Evolutionary conservation across 805 yeast species (phyloP).

Genomic region (Cyberlindnera saturnus): DNA sequence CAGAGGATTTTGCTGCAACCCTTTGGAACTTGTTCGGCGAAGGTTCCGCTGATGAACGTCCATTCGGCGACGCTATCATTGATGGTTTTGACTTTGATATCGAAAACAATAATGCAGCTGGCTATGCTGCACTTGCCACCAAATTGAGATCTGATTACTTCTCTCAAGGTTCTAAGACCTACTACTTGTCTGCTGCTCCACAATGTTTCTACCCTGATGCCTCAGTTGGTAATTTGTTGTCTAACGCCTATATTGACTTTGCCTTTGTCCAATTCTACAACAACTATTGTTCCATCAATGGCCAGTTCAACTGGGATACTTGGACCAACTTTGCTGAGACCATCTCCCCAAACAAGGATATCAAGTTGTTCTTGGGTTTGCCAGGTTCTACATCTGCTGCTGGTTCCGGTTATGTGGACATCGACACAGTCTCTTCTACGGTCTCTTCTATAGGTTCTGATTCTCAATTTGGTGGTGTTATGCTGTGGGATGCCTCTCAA

Average conservation of each 20-base stretch:
- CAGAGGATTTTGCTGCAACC: conserved; percentile 51
- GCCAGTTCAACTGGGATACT: conserved; percentile 59
- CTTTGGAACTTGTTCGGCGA: conserved; percentile 61
- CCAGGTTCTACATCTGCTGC: conserved; percentile 61
- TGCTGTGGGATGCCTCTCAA: conserved; percentile 90
- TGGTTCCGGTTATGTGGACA: conserved; percentile 52
- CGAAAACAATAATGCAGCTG: conserved; percentile 56
- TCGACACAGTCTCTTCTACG: conserved; percentile 32
- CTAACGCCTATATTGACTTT: conserved; percentile 62
- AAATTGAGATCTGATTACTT: conserved; percentile 43
- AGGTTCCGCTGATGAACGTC: conserved; percentile 50
- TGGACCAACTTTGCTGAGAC: conserved; percentile 63
- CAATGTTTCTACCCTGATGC: conserved; percentile 89
- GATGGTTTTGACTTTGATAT: conserved; percentile 95
- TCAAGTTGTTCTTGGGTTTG: conserved; percentile 68
- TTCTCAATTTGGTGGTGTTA: conserved; percentile 78
- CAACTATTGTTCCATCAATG: conserved; percentile 61
- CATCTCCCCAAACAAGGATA: conserved; percentile 59
- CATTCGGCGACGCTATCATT: conserved; percentile 65
- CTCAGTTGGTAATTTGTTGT: conserved; percentile 51
- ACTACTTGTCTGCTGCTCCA: conserved; percentile 85
- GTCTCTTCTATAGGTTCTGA: conserved; percentile 70
- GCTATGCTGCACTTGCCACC: conserved; percentile 60
- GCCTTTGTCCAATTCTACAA: conserved; percentile 88
- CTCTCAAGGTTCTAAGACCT: conserved; percentile 49